These are phyloP conservation scores for Chalciporus pseudorubinellus DNA, from an alignment of 768 basidiomycete species.

Conservation along the genomic window DNA sequence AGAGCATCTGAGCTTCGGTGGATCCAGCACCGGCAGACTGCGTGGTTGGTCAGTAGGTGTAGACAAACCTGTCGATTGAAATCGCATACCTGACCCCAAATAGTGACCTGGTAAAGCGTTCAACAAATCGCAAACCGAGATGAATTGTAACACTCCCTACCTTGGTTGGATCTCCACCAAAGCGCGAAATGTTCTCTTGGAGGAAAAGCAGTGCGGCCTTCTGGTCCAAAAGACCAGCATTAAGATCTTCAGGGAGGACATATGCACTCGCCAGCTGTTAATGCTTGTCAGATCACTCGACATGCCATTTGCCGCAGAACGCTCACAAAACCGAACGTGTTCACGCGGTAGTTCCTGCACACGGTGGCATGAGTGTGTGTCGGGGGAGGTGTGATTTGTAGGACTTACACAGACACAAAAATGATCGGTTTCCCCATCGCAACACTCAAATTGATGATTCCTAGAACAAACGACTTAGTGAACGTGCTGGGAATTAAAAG, in stretches of 20 bases:
- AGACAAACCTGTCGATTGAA: neutral
- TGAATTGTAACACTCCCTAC: conserved; percentile 15
- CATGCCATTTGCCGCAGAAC: no score
- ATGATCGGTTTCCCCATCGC: conserved; percentile 13
- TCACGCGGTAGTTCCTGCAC: conserved; percentile 14
- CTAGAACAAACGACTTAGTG: neutral
- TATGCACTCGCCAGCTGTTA: conserved; percentile 45
- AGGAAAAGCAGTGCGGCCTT: conserved; percentile 56
- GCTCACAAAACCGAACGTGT: conserved; percentile 20
- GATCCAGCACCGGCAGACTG: conserved; percentile 21
- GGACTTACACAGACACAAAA: conserved; percentile 17
- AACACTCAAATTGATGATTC: conserved; percentile 10
- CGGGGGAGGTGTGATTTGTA: neutral
- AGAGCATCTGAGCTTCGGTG: conserved; percentile 13
- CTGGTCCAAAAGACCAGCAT: conserved; percentile 62
- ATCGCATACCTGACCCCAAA: conserved; percentile 18
- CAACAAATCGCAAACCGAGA: no score
- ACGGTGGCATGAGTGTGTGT: neutral
- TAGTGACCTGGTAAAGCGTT: conserved; percentile 9
- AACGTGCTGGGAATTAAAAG: neutral
- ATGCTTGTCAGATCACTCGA: no score
- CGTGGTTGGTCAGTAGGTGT: neutral
- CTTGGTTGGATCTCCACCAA: conserved; percentile 62
- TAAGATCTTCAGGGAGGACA: conserved; percentile 48
- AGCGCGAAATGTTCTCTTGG: conserved; percentile 61